Base-by-base conservation (phyloP, 257 asterid genomes). In the Avicennia marina region DNA sequence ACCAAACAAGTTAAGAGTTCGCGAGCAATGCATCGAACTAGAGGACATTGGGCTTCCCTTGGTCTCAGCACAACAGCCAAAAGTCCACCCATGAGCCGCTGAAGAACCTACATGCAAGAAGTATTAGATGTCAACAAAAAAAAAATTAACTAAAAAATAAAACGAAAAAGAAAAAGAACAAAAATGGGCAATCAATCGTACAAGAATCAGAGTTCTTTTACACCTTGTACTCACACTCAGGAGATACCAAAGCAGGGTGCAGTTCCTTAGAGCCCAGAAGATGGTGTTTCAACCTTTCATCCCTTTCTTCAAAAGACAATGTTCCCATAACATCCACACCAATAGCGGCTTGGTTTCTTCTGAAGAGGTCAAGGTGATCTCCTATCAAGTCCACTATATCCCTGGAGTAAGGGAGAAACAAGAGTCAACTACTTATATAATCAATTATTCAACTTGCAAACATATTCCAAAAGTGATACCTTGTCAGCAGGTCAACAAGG, bases 221-320 rank as follows among this genome's bases (percentile, higher is more conserved):
- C 91, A 93, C 99, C 99, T 93, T 93, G 94, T 93, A 89, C 96
- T 93, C 99, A 86, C 94, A 70, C 80, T 93, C 99, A 48, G 97
- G 58, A 67, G 99, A 86, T 71, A 86, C 75, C 84, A 93, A 72
- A 59, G 99, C 99, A 58, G 99, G 99, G 75, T 93, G 99, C 69
- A 93, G 97, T 76, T 93, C 95, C 75, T 86, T 86, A 44, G 96
- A 80, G 67, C 72, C 70, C 72, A 86, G 58, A 43, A 89, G 86
- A 66, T 93, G 93, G 77, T 89, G 90, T 71, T 84, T 93, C 80
- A 93, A 72, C 75, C 97, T 86, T 56, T 89, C 97, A 73, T 93
- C 99, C 77, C 97, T 86, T 84, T 89, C 95, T 78, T 89, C 96
- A 58, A 86, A 93, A 75, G 97, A 93, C 82, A 93, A 75, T 20